Base-by-base conservation (phyloP, 306 rosid genomes). In the Gynostemma pentaphyllum region DNA sequence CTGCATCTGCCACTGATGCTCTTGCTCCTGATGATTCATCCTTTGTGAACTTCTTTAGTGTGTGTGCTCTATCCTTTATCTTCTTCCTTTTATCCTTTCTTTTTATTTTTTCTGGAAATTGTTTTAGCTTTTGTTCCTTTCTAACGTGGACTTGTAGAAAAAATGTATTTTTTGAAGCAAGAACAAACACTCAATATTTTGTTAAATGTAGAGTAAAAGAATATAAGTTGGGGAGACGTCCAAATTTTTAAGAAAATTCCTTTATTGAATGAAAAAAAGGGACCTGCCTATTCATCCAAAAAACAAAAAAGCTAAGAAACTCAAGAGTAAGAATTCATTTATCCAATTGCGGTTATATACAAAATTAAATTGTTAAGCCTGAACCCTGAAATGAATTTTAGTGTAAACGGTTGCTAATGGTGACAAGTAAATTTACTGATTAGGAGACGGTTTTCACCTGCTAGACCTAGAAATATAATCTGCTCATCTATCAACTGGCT, bases 31-130 rank as follows among this genome's bases (percentile, higher is more conserved):
- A 82, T 63, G 86, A 85, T 82, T 61, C 83, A 57, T 71, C 84
- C 39, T 83, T 91, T 62, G 66, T 74, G 40, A 86, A 80, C 72
- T 77, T 76, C 68, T 78, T 79, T 68, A 68, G 72, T 24, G 96
- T 87, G 79, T 32, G 81, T 75, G 51, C 64, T 72, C 36, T 67
- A 70, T 54, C 66, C 61, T 64, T 27, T 12, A 29, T 49, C 45
- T 51, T 39, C 8, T 24, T 34, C 16, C 21, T 49, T 64, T 40
- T 36, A 9, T 23, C 16, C 19, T 18, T 36, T 47, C 3, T 21
- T 30, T 66, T 7, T 64, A 45, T n/a, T 45, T 45, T 48, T 8
- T 2, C 13, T 64, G 11, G 16, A 10, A 27, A 27, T 16, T 3
- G 18, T 64, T 42, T 21, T 22, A 59, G 47, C 21, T 59, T 32